Evolutionary conservation across 2,329 filamentous ascomycete species (phyloP).

Genomic region (Aspergillus bombycis): DNA sequence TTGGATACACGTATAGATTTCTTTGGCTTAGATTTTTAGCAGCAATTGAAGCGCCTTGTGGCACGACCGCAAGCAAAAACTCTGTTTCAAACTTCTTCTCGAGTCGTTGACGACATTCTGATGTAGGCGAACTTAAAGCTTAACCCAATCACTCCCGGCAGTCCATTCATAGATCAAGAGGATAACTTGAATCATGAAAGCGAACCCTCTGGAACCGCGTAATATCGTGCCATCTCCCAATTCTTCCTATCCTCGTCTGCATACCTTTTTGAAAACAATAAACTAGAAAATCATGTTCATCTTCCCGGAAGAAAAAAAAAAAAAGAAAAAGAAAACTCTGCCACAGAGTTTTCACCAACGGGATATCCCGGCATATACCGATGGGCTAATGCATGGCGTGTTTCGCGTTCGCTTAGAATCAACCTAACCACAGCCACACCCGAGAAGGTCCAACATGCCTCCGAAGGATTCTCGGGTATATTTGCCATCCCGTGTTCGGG

Average conservation of each 20-base stretch:
- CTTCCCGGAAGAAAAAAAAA: not conserved
- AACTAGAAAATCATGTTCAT: not conserved
- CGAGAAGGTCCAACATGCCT: not conserved
- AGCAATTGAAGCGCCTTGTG: not conserved
- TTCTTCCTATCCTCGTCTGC: not conserved
- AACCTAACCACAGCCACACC: not conserved
- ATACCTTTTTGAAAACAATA: not conserved
- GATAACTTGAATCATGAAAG: not conserved
- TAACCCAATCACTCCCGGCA: not conserved
- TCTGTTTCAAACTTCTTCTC: not conserved
- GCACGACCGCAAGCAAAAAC: not conserved
- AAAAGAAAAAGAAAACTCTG: not conserved
- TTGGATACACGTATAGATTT: constrained; percentile 8
- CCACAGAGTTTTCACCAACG: not conserved
- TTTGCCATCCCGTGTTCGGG: constrained; percentile 3
- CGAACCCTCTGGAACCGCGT: not conserved
- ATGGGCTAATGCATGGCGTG: not conserved
- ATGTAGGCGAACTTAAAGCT: not conserved
- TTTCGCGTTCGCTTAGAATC: not conserved
- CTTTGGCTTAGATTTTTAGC: constrained; percentile 1
- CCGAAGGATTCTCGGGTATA: not conserved
- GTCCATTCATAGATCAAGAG: not conserved
- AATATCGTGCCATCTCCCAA: not conserved
- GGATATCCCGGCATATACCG: not conserved
- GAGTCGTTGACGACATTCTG: constrained; percentile 6